Base-by-base conservation (phyloP, 768 basidiomycete genomes). In the Suillus plorans region DNA sequence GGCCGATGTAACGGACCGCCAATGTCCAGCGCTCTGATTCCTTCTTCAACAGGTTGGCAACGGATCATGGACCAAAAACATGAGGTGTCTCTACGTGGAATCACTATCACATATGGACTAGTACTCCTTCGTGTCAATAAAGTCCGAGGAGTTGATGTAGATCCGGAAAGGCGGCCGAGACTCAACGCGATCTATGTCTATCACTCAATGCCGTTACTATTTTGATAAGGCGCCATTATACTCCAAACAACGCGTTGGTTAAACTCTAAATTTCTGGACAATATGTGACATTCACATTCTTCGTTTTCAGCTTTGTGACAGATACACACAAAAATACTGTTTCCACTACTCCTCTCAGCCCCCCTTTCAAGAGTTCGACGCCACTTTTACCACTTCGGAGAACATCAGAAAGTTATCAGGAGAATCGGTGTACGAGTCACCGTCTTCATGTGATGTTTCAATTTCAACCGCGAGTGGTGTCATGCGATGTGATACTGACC, bases 91-190 rank as follows among this genome's bases (percentile, higher is more conserved):
- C 18, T 12, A 25, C 39, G 16, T 41, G 25, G 14, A 57, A 57
- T 39, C 56, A 57, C n/a, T 1, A 36, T 22, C 57, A 39, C 57
- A n/a, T 42, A 41, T 4, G 9, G n/a, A 28, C 28, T 18, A 53
- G 52, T 28, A 18, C 57, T 25, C 25, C 57, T 59, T 42, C 18
- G 18, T 41, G 39, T 10, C 25, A 58, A 59, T 12, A 59, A 59
- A 59, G 39, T 59, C 57, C 57, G 57, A 59, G 57, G 57, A 41
- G 18, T 52, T 18, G 52, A 31, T 8, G 50, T 34, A 58, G 22
- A 58, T 52, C 50, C 39, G 22, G 16, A 18, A 39, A 41, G 57
- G 57, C 57, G 25, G 57, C 57, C 39, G 57, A 20, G 10, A 59
- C 25, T 59, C 25, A 14, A 58, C 25, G 8, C 6, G 37, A 37